A percentile compares a stretch with the other conserved stretches of the same genome.
Evolutionary conservation across 495 filamentous ascomycete species (phyloP).

Genomic region (Tuber indicum): DNA sequence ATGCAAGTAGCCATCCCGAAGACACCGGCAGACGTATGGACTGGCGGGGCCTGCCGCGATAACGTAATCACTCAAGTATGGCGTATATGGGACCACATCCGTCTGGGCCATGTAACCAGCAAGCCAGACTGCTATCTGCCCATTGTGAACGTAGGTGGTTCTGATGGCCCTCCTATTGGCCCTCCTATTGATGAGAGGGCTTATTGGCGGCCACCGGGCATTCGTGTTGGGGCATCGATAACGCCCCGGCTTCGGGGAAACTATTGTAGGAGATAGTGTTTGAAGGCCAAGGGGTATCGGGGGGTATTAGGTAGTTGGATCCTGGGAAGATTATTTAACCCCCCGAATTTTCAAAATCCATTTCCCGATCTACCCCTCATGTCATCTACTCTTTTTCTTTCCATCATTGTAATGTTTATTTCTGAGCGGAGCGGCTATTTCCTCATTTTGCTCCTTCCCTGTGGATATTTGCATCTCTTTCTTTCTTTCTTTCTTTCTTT

Average conservation of each 20-base stretch:
- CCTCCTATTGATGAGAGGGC: conserved; percentile 65
- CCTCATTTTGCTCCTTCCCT: too few relatives aligned
- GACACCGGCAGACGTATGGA: conserved; percentile 67
- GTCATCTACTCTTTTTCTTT: not conserved
- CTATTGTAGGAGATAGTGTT: conserved; percentile 80
- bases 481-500: too few relatives aligned
- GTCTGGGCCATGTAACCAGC: conserved; percentile 65
- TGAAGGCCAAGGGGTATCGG: conserved; percentile 69
- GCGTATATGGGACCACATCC: conserved; percentile 67
- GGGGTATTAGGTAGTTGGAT: conserved; percentile 61
- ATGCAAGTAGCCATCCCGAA: conserved; percentile 64
- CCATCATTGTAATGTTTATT: not conserved
- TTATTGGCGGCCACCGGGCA: conserved; percentile 82
- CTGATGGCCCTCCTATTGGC: conserved; percentile 69
- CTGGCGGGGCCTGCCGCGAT: conserved; percentile 70
- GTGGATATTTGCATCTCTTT: too few relatives aligned
- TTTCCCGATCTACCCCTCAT: not conserved
- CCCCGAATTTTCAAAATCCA: not conserved
- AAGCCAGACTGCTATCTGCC: conserved; percentile 93
- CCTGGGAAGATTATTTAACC: conserved; percentile 52
- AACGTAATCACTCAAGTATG: conserved; percentile 78
- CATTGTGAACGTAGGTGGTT: conserved; percentile 55
- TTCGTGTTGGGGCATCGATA: conserved; percentile 97
- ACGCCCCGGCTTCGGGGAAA: conserved; percentile 84
- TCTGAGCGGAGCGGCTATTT: too few relatives aligned